Percentiles rank a stretch among this genome's conserved stretches.
Evolutionary conservation across 1,284 basidiomycete genomes (phyloP).

Genomic region (Paramarasmius palmivorus): DNA sequence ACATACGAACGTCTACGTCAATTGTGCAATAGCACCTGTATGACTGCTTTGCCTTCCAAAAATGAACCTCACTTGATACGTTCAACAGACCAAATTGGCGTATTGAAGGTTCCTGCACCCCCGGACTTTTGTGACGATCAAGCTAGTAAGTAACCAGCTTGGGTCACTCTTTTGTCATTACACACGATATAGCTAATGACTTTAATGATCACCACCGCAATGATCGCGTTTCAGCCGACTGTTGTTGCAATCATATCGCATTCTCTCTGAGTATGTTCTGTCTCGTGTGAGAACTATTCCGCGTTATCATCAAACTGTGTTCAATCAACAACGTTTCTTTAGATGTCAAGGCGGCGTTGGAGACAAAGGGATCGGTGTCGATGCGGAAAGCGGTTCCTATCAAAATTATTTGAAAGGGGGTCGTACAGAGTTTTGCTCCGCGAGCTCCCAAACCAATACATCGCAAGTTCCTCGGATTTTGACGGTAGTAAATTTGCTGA

Average conservation of each 20-base stretch:
- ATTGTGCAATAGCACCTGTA: constrained; percentile 28
- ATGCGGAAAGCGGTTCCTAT: constrained; percentile 14
- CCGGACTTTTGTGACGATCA: constrained; percentile 28
- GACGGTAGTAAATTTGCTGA: too few species aligned
- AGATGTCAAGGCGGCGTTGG: constrained; percentile 23
- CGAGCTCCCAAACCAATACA: constrained; percentile 24
- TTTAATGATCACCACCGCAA: too few species aligned
- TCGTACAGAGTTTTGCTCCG: constrained; percentile 14
- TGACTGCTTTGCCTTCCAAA: too few species aligned
- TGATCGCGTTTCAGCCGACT: too few species aligned
- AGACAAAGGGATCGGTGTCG: constrained; percentile 8
- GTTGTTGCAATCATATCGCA: constrained; percentile 30
- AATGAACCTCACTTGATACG: not conserved
- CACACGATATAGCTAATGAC: too few species aligned
- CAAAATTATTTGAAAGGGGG: constrained; percentile 8
- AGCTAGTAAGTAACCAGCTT: constrained; percentile 16
- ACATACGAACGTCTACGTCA: constrained; percentile 30
- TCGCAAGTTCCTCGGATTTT: constrained; percentile 15
- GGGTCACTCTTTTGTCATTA: not conserved
- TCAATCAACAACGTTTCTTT: not conserved
- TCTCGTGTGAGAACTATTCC: constrained; percentile 29
- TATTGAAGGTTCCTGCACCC: constrained; percentile 22
- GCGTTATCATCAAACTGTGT: not conserved
- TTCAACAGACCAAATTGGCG: constrained; percentile 17
- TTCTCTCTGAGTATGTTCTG: constrained; percentile 33